Base-by-base conservation (phyloP, 75 land plant genomes). In the Picea glauca region DNA sequence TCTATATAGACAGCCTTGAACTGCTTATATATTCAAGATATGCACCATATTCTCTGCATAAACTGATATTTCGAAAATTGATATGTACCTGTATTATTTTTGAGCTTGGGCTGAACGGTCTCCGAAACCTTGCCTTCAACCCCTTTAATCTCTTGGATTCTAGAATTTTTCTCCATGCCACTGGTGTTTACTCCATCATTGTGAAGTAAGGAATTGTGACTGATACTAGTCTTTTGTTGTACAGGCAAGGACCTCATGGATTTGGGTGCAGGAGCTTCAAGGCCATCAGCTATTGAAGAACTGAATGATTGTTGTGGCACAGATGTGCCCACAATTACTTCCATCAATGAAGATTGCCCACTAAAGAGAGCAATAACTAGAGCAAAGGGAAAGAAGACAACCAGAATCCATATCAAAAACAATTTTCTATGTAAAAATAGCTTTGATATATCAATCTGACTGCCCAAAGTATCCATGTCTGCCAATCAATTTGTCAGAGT, bases 391-490 rank as follows among this genome's bases (percentile, higher is more conserved):
- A 74, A 58, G 20, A 58, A 74, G 26, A 56, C 58, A 57, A 74
- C 76, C 30, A 74, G 35, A 57, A 74, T 58, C 76, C 76, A 74
- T 57, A 54, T 13, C 32, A 74, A 30, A 20, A 56, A 56, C 60
- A 74, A 7, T 12, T 50, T 50, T 50, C 56, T 50, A 50, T 50
- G 56, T 9, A 50, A 50, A 50, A 50, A 2, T 9, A 50, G 12
- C 11, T 50, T 50, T 50, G 56, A 50, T 50, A 50, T 50, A 50
- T 50, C 56, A 50, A 50, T 50, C 56, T 50, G 9, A 50, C 56
- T 9, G 11, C 56, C 56, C 12, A 50, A 9, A 46, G 54, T 7
- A 50, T 50, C 56, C 56, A 50, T 50, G 56, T 9, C 12, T 50
- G 56, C 56, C 56, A 50, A 50, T 11, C 56, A 50, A 50, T 50